Conservation (phyloP, 2,329 filamentous ascomycete genomes). For the Pseudogymnoascus sp. region DNA sequence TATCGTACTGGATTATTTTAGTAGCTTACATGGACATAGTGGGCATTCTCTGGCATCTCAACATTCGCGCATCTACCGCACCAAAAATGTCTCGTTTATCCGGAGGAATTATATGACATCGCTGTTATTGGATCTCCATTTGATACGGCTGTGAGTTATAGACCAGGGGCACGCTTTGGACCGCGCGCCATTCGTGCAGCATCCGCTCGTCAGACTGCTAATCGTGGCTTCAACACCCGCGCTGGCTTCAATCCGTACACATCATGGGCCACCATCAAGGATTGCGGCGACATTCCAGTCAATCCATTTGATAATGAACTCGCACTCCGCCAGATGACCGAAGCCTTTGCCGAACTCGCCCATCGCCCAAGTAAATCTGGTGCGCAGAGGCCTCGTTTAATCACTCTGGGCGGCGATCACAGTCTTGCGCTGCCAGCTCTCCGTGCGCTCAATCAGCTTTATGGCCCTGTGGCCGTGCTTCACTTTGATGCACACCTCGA, state of each 20-base stretch:
- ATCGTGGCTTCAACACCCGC: conserved; percentile 74
- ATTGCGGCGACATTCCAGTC: conserved; percentile 86
- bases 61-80: conserved; percentile 66
- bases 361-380: conserved; percentile 19
- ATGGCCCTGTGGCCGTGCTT: conserved; percentile 60
- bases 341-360: conserved; percentile 65
- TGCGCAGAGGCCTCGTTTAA: conserved; percentile 41
- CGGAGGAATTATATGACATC: conserved; percentile 58
- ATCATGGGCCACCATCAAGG: conserved; percentile 69
- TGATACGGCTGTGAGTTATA: conserved; percentile 64
- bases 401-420: conserved; percentile 68
- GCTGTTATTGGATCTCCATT: conserved; percentile 66
- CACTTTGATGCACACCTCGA: conserved; percentile 57
- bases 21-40: conserved; percentile 26
- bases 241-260: conserved; percentile 77
- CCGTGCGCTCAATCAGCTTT: conserved; percentile 53
- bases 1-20: too few species aligned
- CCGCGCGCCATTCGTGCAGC: conserved; percentile 81
- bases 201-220: conserved; percentile 70
- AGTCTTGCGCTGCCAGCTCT: conserved; percentile 62
- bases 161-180: conserved; percentile 71
- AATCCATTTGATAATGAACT: conserved; percentile 80
- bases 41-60: conserved; percentile 65
- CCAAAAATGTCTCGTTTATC: conserved; percentile 60
- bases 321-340: conserved; percentile 75